These are phyloP conservation scores for Alopecurus myosuroides DNA, from an alignment of 176 grass and related monocot species.

Conservation along the genomic window DNA sequence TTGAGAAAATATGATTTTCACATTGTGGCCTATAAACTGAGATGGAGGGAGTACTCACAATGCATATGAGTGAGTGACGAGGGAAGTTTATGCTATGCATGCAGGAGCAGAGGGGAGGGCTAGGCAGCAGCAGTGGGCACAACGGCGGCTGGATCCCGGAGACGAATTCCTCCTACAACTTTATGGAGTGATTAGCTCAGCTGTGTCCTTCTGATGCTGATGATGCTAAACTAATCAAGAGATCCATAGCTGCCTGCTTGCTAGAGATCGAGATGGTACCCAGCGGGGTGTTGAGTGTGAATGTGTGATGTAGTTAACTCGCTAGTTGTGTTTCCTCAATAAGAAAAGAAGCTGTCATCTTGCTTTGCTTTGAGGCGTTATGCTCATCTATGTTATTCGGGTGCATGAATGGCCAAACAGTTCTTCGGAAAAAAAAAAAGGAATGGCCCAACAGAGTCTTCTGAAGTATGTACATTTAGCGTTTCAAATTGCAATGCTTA, in stretches of 20 bases:
- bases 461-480: background rate
- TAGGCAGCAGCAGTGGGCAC: conserved; percentile 27
- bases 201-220: background rate
- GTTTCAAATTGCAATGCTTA: background rate
- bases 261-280: background rate
- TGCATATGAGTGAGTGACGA: background rate
- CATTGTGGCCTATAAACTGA: too few species aligned
- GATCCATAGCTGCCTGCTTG: background rate
- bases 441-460: background rate
- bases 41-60: too few species aligned
- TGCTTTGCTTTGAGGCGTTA: background rate
- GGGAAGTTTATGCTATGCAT: background rate
- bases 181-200: conserved; percentile 36
- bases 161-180: conserved; percentile 44
- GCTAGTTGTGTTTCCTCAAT: conserved; percentile 25
- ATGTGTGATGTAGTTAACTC: conserved; percentile 28
- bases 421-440: too few species aligned
- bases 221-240: background rate
- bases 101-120: conserved; percentile 49
- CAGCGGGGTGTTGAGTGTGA: background rate
- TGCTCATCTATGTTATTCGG: background rate
- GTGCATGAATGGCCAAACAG: conserved; percentile 14
- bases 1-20: too few species aligned
- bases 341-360: background rate
- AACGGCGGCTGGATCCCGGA: conserved; percentile 34